Evolutionary conservation across 2,329 filamentous ascomycete species (phyloP).

Genomic region (Curvularia eragrostidis): DNA sequence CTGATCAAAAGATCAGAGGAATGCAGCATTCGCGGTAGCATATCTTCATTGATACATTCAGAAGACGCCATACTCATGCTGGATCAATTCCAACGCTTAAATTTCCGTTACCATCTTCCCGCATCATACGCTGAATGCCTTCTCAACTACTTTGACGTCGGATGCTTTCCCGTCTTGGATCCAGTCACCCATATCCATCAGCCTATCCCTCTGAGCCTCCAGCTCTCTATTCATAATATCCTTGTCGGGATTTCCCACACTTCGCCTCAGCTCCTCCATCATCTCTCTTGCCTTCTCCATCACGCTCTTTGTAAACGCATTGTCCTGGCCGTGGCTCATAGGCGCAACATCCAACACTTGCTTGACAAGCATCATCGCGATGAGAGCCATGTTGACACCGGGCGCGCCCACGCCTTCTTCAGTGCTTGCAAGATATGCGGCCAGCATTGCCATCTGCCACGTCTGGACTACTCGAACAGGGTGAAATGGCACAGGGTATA

Average conservation of each 20-base stretch:
- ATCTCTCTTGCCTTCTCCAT: constrained; percentile 48
- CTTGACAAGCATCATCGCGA: constrained; percentile 53
- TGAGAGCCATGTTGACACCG: constrained; percentile 51
- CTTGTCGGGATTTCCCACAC: constrained; percentile 31
- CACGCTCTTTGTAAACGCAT: constrained; percentile 51
- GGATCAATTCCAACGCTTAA: background rate
- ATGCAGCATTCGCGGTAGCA: background rate
- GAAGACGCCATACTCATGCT: background rate
- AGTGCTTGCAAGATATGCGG: constrained; percentile 39
- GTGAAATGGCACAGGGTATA: constrained; percentile 59
- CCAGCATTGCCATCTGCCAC: constrained; percentile 50
- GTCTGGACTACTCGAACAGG: constrained; percentile 62
- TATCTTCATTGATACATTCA: background rate
- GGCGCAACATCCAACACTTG: constrained; percentile 51
- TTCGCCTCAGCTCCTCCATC: constrained; percentile 29
- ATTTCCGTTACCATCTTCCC: background rate
- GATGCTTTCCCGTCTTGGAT: constrained; percentile 10
- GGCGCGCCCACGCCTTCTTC: constrained; percentile 36
- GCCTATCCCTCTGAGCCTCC: constrained; percentile 34
- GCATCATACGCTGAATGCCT: constrained; percentile 11
- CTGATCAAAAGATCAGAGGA: background rate
- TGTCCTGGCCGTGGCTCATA: constrained; percentile 53
- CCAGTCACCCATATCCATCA: constrained; percentile 44
- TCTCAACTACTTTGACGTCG: constrained; percentile 2
- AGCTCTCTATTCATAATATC: constrained; percentile 33